phyloP scores from a whole-genome alignment of 805 yeast species.

The Wickerhamomyces ciferrii region DNA sequence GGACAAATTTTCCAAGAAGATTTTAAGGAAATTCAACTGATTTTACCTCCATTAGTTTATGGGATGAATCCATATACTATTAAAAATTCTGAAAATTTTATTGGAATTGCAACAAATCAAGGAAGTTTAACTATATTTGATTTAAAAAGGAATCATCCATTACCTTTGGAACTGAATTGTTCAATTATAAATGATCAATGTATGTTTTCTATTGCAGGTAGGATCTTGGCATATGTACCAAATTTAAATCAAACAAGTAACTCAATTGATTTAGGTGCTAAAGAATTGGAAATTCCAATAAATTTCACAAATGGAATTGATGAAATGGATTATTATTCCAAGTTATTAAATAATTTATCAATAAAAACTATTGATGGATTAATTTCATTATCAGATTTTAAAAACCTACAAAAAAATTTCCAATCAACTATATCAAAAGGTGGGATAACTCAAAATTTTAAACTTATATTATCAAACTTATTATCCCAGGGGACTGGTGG shows the following conservation, averaged over 20 bases:
- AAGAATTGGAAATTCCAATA: too few species aligned
- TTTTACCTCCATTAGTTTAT: conserved; percentile 22
- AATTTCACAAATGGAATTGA: too few species aligned
- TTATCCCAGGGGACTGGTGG: too few species aligned
- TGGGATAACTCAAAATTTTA: too few species aligned
- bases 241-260: background rate
- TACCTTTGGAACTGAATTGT: conserved; percentile 13
- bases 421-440: too few species aligned
- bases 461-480: too few species aligned
- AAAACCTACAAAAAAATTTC: conserved; percentile 6
- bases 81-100: conserved; percentile 13
- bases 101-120: conserved; percentile 23
- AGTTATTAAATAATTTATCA: conserved; percentile 40
- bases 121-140: conserved; percentile 24
- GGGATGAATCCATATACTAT: conserved; percentile 20
- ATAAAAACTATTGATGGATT: conserved; percentile 48
- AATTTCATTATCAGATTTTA: conserved; percentile 39
- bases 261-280: too few species aligned
- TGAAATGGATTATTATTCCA: too few species aligned
- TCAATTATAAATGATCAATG: conserved; percentile 28
- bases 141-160: conserved; percentile 9
- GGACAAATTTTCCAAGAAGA: conserved; percentile 16
- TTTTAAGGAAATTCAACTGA: conserved; percentile 2
- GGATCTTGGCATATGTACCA: conserved; percentile 35
- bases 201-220: conserved; percentile 36